Percentiles rank a stretch among this genome's conserved stretches.
Conservation (phyloP, 805 yeast genomes). For the Candida peoriensis region DNA sequence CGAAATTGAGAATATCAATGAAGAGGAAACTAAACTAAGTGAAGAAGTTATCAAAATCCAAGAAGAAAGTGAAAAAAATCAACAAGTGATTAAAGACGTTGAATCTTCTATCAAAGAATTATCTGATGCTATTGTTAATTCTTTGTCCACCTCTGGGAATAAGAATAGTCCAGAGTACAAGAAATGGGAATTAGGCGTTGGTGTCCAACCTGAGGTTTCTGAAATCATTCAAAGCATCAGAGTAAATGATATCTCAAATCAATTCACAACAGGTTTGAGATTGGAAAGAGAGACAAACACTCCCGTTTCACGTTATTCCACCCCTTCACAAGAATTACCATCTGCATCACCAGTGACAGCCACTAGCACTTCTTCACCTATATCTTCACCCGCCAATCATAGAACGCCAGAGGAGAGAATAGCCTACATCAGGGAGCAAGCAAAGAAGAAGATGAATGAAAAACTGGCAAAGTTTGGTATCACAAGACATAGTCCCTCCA, state of each 20-base stretch:
- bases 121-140: constrained; percentile 32
- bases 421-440: constrained; percentile 75
- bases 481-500: constrained; percentile 22
- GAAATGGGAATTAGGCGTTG: constrained; percentile 81
- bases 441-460: constrained; percentile 75
- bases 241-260: constrained; percentile 16
- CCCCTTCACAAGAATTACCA: neutral
- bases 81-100: constrained; percentile 60
- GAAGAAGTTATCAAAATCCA: constrained; percentile 47
- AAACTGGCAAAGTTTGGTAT: constrained; percentile 60
- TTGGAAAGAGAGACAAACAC: no score
- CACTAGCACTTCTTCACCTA: constrained; percentile 2
- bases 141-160: constrained; percentile 17
- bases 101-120: constrained; percentile 66
- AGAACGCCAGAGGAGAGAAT: constrained; percentile 62
- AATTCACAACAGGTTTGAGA: constrained; percentile 8
- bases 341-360: constrained; percentile 8
- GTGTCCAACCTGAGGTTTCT: constrained; percentile 50
- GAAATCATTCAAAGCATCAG: constrained; percentile 20
- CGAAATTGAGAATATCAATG: constrained; percentile 29
- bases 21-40: constrained; percentile 34
- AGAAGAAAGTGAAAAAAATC: constrained; percentile 50
- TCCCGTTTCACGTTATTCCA: constrained; percentile 1
- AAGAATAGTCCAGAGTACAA: constrained; percentile 35
- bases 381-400: constrained; percentile 14